phyloP scores from a whole-genome alignment of 2,329 filamentous ascomycete species.

The Chaetomiaceae sp. region DNA sequence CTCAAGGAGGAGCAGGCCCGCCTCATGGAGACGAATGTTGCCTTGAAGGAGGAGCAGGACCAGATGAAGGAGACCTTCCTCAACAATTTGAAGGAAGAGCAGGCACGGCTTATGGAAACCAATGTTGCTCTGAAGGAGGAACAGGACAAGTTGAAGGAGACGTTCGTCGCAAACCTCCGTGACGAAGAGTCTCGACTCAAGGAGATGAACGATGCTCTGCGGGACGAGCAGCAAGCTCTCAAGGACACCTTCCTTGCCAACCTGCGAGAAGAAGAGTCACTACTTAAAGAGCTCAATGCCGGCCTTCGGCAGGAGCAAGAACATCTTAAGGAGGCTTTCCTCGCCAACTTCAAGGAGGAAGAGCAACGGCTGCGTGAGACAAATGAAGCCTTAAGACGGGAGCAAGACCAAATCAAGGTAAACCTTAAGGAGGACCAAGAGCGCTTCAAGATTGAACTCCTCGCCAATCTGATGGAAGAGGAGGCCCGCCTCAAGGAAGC shows the following conservation, averaged over 20 bases:
- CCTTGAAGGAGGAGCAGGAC: conserved; percentile 20
- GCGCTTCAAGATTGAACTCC: conserved; percentile 23
- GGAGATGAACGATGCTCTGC: conserved; percentile 19
- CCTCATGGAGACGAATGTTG: conserved; percentile 22
- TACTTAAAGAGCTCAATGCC: conserved; percentile 20
- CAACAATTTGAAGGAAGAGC: conserved; percentile 20
- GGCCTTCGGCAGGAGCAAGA: conserved; percentile 17
- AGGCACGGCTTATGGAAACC: conserved; percentile 15
- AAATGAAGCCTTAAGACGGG: conserved; percentile 15
- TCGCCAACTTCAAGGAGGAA: conserved; percentile 20
- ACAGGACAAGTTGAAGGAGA: conserved; percentile 27
- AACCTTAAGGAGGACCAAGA: conserved; percentile 24
- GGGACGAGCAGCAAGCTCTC: conserved; percentile 20
- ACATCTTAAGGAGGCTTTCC: conserved; percentile 15
- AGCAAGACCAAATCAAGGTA: conserved; percentile 19
- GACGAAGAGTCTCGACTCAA: conserved; percentile 25
- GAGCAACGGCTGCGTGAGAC: conserved; percentile 32
- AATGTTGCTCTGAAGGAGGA: conserved; percentile 20
- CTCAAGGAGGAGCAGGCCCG: conserved; percentile 23
- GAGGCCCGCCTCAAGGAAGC: conserved; percentile 23
- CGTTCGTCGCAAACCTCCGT: conserved; percentile 31
- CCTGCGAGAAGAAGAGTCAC: conserved; percentile 21
- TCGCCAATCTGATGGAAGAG: conserved; percentile 23
- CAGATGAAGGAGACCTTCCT: conserved; percentile 22
- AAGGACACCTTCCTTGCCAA: conserved; percentile 22